Base-by-base conservation (phyloP, 2,329 filamentous ascomycete species). In the Aspergillus quadrilineatus region DNA sequence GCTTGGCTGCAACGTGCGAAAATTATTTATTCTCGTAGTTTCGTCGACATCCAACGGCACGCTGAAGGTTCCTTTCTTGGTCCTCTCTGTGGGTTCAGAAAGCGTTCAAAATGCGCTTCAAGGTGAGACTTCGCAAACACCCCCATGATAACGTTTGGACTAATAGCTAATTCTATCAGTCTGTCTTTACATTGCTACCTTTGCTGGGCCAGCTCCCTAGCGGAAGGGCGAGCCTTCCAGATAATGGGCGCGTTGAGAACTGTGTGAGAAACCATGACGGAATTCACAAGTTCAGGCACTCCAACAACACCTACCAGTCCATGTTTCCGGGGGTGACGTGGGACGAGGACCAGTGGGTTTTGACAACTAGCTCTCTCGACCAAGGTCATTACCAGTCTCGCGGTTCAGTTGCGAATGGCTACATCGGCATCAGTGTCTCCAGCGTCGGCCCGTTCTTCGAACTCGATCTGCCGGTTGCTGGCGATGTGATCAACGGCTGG, bases 381-480 rank as follows among this genome's bases (percentile, higher is more conserved):
- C 80, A 80, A 70, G 82, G 83, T 30, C 78, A 85, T 63, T 85
- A 82, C 63, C 82, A 87, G 65, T 81, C 83, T 4, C 84, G 85
- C 43, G 78, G 84, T 15, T 81, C 81, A 10, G 74, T 85, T 39
- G 82, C 82, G 4, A 88, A 88, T 67, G 85, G 85, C 17, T 88
- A 88, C 61, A 68, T 87, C 5, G 85, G 85, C 7, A 85, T 87
- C 65, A 85, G 81, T 59, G 76, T 87, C 29, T 84, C 85, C 26
- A 80, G 84, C n/a, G 75, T 79, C 6, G 85, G 85, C 0, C 85
- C 85, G 0, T 85, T 87, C 66, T 87, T 86, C 66, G 84, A 87
- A 63, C 70, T 81, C 28, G 84, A 86, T 61, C 67, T 65, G 9
- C 73, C 75, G 1, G 77, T 77, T 5, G 74, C 76, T 50, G 80